Evolutionary conservation across 2,329 filamentous ascomycete species (phyloP).

Genomic region (Fusarium udum): DNA sequence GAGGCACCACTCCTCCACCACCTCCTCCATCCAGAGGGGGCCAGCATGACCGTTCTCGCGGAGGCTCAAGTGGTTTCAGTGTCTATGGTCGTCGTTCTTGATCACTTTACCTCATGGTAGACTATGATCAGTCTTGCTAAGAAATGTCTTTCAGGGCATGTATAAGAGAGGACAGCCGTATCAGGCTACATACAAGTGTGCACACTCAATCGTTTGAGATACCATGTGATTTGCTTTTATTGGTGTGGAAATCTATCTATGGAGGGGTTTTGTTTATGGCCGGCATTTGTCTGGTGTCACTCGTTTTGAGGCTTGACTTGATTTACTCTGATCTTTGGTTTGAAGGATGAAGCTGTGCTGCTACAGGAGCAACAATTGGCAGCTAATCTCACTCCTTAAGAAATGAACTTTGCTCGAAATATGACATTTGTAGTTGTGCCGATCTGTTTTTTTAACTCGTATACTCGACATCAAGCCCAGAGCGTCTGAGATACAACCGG

Average conservation of each 20-base stretch:
- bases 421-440: background rate
- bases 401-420: background rate
- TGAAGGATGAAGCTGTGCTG: background rate
- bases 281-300: constrained; percentile 8
- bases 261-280: background rate
- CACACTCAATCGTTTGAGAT: constrained; percentile 27
- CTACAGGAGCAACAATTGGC: background rate
- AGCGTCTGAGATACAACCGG: too few relatives aligned
- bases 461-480: background rate
- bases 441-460: background rate
- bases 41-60: constrained; percentile 21
- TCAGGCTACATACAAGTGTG: constrained; percentile 28
- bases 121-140: background rate
- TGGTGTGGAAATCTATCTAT: background rate
- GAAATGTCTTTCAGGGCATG: constrained; percentile 39
- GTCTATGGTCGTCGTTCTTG: constrained; percentile 16
- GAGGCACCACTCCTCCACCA: constrained; percentile 18
- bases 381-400: constrained; percentile 2
- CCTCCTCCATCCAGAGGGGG: constrained; percentile 25
- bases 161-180: constrained; percentile 20
- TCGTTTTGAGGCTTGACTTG: constrained; percentile 10
- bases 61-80: constrained; percentile 23
- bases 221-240: constrained; percentile 21
- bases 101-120: background rate
- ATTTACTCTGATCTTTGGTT: background rate